Conservation (phyloP, 257 asterid genomes). For the Plantago major region DNA sequence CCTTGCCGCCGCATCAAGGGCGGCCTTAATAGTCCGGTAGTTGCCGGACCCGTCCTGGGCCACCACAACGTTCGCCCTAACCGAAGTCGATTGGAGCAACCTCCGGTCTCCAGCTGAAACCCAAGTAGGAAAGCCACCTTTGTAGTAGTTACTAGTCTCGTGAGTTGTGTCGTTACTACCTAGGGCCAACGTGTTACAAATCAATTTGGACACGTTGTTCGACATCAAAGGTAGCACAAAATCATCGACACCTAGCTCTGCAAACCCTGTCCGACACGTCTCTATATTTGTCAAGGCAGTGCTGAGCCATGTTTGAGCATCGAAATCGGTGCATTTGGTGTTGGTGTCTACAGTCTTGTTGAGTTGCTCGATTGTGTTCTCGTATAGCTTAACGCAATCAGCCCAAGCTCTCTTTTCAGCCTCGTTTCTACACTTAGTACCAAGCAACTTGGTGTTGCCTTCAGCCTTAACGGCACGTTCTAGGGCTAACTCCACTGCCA, state of each 20-base stretch:
- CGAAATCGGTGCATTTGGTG: constrained; percentile 45
- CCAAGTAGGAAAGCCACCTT: constrained; percentile 39
- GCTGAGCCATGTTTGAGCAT: constrained; percentile 73
- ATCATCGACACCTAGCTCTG: constrained; percentile 48
- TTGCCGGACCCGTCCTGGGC: constrained; percentile 57
- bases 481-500: constrained; percentile 40
- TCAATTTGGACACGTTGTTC: constrained; percentile 49
- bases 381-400: constrained; percentile 59
- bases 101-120: constrained; percentile 29
- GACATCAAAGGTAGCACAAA: constrained; percentile 41
- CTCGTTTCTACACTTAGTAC: constrained; percentile 35
- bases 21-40: constrained; percentile 34
- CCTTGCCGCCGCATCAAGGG: constrained; percentile 38
- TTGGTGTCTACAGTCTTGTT: constrained; percentile 45
- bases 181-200: constrained; percentile 59
- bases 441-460: constrained; percentile 37
- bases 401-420: constrained; percentile 67
- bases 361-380: constrained; percentile 42
- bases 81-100: constrained; percentile 28
- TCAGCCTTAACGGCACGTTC: constrained; percentile 42
- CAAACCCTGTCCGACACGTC: constrained; percentile 61
- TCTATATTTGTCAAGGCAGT: constrained; percentile 67
- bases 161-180: constrained; percentile 24
- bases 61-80: constrained; percentile 39
- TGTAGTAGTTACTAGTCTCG: constrained; percentile 2